Evolutionary conservation across 495 filamentous ascomycete genomes (phyloP), one percentile per base, ranked within the genome.

Genomic region (Neurospora sp.): DNA sequence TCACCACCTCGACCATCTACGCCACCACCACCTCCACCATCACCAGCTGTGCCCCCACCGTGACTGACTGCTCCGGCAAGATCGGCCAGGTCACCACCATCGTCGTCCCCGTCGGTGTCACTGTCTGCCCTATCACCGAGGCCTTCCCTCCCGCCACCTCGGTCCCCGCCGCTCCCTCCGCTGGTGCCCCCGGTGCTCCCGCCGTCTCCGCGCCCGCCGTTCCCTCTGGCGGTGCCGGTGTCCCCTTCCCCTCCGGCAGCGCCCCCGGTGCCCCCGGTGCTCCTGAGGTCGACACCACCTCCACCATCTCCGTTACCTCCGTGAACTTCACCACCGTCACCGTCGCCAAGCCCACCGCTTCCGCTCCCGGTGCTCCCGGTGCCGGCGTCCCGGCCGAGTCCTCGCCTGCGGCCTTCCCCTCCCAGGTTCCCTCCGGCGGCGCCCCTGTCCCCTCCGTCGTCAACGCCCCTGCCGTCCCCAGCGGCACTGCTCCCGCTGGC

Each of bases 1-100:
- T 68, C 70, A 80, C 77, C 31, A 81, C 79, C 27, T 82, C 81
- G 71, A 89, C 88, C 22, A 80, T 89, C 38, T 88, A 85, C 80
- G 81, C 82, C 16, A 91, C 89, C 38, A 86, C 79, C 59, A 79
- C 82, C 73, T 80, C 85, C 74, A 89, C 88, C 2, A 83, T 89
- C 77, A 89, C 85, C 8, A 83, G 83, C 77, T 91, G 88, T 76
- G 83, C 85, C 0, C 75, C 88, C 4, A 86, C 80, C 8, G 86
- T 89, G 7, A 86, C 84, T 12, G 78, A 88, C 80, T 90, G 89
- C 83, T 87, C 88, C 68, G 85, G 80, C 42, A 74, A 83, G 39
- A 83, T 79, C 41, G 82, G 80, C 73, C 71, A 77, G 38, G 78
- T 83, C 35, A 83, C 81, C 18, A 86, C 82, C 39, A 77, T 82